Conservation (phyloP, 78 protist species). For the Dictyostelium citrinum region DNA sequence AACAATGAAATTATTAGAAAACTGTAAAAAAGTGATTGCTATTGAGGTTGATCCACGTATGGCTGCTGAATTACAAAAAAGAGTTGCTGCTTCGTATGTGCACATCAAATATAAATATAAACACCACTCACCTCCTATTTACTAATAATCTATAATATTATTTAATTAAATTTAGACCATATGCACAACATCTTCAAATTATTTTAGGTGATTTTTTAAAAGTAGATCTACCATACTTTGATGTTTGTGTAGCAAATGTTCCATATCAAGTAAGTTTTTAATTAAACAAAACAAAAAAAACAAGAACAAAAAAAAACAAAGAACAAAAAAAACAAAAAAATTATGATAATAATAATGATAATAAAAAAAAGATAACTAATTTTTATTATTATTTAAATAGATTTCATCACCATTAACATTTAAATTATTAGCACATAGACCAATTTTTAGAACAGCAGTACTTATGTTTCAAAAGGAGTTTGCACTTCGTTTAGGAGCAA, state of each 20-base stretch:
- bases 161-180: slow-evolving; percentile 32
- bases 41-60: slow-evolving; percentile 99
- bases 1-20: slow-evolving; percentile 95
- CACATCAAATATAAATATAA: neutral
- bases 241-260: slow-evolving; percentile 98
- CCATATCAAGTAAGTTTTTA: slow-evolving; percentile 89
- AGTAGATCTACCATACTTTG: slow-evolving; percentile 95
- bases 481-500: slow-evolving; percentile 96
- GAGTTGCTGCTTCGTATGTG: slow-evolving; percentile 90
- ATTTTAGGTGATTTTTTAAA: slow-evolving; percentile 94
- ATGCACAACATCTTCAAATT: slow-evolving; percentile 81
- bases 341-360: no score
- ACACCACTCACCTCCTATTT: no score
- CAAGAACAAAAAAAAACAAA: neutral
- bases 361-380: neutral
- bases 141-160: neutral
- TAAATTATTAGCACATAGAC: slow-evolving; percentile 96
- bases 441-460: slow-evolving; percentile 94
- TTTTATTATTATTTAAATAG: neutral
- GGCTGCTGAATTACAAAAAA: slow-evolving; percentile 98
- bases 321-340: no score
- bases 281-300: neutral
- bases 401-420: slow-evolving; percentile 99
- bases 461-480: slow-evolving; percentile 99
- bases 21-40: slow-evolving; percentile 95